phyloP scores from a whole-genome alignment of 2,329 filamentous ascomycete species.

The Byssoonygena ceratinophila region DNA sequence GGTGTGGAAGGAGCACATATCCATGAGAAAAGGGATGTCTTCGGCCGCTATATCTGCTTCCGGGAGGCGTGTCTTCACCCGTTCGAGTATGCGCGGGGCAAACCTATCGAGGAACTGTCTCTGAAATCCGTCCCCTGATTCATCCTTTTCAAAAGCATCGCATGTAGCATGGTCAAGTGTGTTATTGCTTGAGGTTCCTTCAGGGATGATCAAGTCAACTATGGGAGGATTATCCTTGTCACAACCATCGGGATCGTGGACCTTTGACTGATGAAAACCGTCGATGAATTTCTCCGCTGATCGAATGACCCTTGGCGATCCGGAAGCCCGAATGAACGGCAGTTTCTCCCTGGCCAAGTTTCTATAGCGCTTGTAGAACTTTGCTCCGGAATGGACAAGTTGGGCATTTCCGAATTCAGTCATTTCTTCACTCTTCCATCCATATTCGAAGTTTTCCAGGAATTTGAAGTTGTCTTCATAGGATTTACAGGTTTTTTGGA shows the following conservation, averaged over 20 bases:
- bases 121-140: slow-evolving; percentile 38
- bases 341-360: slow-evolving; percentile 46
- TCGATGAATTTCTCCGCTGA: slow-evolving; percentile 66
- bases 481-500: slow-evolving; percentile 48
- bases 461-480: slow-evolving; percentile 60
- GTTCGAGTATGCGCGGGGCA: slow-evolving; percentile 53
- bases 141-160: slow-evolving; percentile 52
- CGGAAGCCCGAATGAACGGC: slow-evolving; percentile 64
- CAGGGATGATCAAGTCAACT: slow-evolving; percentile 57
- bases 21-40: slow-evolving; percentile 68
- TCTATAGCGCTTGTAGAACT: slow-evolving; percentile 65
- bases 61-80: slow-evolving; percentile 58
- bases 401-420: slow-evolving; percentile 58
- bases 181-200: slow-evolving; percentile 61
- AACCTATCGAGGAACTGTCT: slow-evolving; percentile 53
- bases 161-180: slow-evolving; percentile 68
- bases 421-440: slow-evolving; percentile 58
- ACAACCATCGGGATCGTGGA: slow-evolving; percentile 31
- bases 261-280: slow-evolving; percentile 56
- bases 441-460: slow-evolving; percentile 60
- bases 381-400: slow-evolving; percentile 62
- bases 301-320: slow-evolving; percentile 58
- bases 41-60: slow-evolving; percentile 53
- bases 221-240: slow-evolving; percentile 41
- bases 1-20: slow-evolving; percentile 76